These are phyloP conservation scores for Ilex paraguariensis DNA, from an alignment of 305 asterid species.

Conservation along the genomic window DNA sequence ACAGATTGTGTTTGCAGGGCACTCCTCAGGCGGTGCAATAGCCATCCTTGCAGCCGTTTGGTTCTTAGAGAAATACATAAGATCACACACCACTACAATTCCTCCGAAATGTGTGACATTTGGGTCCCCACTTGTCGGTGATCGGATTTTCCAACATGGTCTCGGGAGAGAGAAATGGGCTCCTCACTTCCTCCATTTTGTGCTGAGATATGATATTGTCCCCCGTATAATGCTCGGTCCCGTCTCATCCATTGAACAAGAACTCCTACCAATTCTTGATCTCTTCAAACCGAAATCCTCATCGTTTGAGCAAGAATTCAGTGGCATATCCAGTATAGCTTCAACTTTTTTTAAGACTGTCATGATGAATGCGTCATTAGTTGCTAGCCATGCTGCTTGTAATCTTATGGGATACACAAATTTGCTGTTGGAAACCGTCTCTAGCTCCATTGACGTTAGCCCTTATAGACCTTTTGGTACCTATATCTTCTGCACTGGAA, in stretches of 20 bases:
- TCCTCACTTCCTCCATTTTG: slow-evolving; percentile 52
- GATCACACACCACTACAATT: slow-evolving; percentile 17
- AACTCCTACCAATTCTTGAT: slow-evolving; percentile 39
- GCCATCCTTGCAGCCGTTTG: slow-evolving; percentile 71
- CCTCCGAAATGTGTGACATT: slow-evolving; percentile 67
- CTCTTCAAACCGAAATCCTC: slow-evolving; percentile 40
- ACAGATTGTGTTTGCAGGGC: slow-evolving; percentile 69
- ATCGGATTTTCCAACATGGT: slow-evolving; percentile 61
- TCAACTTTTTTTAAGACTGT: slow-evolving; percentile 42
- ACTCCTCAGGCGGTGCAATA: slow-evolving; percentile 71
- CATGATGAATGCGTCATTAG: slow-evolving; percentile 50
- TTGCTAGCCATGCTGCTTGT: slow-evolving; percentile 69
- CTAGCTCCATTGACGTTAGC: slow-evolving; percentile 67
- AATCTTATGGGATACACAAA: slow-evolving; percentile 75
- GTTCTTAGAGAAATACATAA: slow-evolving; percentile 62
- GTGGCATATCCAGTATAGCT: slow-evolving; percentile 19
- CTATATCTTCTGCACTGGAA: slow-evolving; percentile 50
- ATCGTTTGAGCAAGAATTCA: slow-evolving; percentile 17
- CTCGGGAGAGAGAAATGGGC: slow-evolving; percentile 73
- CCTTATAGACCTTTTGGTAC: slow-evolving; percentile 79
- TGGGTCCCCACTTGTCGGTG: slow-evolving; percentile 68
- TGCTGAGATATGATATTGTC: slow-evolving; percentile 58
- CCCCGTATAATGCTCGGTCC: slow-evolving; percentile 77
- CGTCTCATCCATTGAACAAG: slow-evolving; percentile 40
- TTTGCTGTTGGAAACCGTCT: slow-evolving; percentile 62